Evolutionary conservation across 768 basidiomycete species (phyloP).

Genomic region (Tubosaeta sp.): DNA sequence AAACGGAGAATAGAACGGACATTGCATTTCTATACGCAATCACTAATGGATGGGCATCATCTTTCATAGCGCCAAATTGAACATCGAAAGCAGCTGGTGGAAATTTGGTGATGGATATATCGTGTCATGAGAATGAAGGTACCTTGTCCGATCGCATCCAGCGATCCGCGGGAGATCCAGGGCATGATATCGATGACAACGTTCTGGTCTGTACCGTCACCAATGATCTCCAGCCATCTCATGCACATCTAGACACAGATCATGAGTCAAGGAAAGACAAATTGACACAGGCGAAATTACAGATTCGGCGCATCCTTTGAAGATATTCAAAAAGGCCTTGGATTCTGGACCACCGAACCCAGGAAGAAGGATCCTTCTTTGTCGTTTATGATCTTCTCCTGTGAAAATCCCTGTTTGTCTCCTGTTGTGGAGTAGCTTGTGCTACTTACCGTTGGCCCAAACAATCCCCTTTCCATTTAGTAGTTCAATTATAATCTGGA

Average conservation of each 20-base stretch:
- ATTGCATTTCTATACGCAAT: constrained; percentile 2
- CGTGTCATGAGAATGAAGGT: background rate
- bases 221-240: constrained; percentile 23
- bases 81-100: constrained; percentile 43
- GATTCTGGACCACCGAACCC: constrained; percentile 50
- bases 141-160: constrained; percentile 53
- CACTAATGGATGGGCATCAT: constrained; percentile 1
- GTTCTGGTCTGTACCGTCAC: constrained; percentile 1
- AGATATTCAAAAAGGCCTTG: constrained; percentile 46
- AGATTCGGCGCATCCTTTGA: constrained; percentile 34
- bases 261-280: too few relatives aligned
- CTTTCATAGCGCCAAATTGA: constrained; percentile 1
- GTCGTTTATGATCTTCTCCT: constrained; percentile 45
- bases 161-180: constrained; percentile 40
- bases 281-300: constrained; percentile 8
- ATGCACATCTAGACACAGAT: constrained; percentile 14
- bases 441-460: constrained; percentile 39
- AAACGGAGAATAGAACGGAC: constrained; percentile 18
- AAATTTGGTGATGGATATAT: background rate
- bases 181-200: constrained; percentile 20
- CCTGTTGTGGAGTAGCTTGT: background rate
- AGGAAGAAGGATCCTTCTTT: constrained; percentile 49
- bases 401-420: constrained; percentile 1
- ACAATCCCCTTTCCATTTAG: constrained; percentile 32
- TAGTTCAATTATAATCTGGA: constrained; percentile 13